Percentiles rank a stretch among this genome's conserved stretches.
phyloP scores from a whole-genome alignment of 345 rosid species.

The Boechera retrofracta region DNA sequence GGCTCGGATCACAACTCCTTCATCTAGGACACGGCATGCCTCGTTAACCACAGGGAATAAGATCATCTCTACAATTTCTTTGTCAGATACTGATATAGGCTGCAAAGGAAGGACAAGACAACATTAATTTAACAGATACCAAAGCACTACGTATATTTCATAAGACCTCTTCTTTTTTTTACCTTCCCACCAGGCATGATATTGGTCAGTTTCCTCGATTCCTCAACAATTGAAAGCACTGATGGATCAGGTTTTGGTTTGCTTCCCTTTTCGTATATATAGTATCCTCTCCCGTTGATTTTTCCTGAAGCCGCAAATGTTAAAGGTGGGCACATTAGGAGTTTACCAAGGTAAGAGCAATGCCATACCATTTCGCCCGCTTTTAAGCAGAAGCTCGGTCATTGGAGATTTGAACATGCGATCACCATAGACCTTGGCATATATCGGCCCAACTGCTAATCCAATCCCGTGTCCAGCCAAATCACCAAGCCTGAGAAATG shows the following conservation, averaged over 20 bases:
- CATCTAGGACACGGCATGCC: slow-evolving; percentile 89
- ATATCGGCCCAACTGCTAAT: slow-evolving; percentile 63
- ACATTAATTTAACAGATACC: not conserved
- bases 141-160: slow-evolving; percentile 1
- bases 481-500: slow-evolving; percentile 77
- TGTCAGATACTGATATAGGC: slow-evolving; percentile 79
- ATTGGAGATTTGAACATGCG: slow-evolving; percentile 69
- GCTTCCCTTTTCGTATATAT: slow-evolving; percentile 79
- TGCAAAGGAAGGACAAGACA: slow-evolving; percentile 41
- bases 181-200: slow-evolving; percentile 96
- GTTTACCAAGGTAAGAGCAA: slow-evolving; percentile 19
- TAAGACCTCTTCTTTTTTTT: slow-evolving; percentile 21
- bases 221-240: slow-evolving; percentile 72
- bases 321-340: slow-evolving; percentile 2
- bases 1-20: slow-evolving; percentile 80
- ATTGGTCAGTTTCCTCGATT: slow-evolving; percentile 68
- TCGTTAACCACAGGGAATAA: slow-evolving; percentile 92
- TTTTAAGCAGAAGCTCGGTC: slow-evolving; percentile 69
- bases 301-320: slow-evolving; percentile 58
- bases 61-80: slow-evolving; percentile 87
- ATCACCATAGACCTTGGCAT: slow-evolving; percentile 65
- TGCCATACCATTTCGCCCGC: slow-evolving; percentile 77
- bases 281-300: slow-evolving; percentile 86
- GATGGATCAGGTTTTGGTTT: slow-evolving; percentile 87
- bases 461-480: slow-evolving; percentile 90